Base-by-base conservation (phyloP, 1,284 basidiomycete species). In the Trichosporon asahii region DNA sequence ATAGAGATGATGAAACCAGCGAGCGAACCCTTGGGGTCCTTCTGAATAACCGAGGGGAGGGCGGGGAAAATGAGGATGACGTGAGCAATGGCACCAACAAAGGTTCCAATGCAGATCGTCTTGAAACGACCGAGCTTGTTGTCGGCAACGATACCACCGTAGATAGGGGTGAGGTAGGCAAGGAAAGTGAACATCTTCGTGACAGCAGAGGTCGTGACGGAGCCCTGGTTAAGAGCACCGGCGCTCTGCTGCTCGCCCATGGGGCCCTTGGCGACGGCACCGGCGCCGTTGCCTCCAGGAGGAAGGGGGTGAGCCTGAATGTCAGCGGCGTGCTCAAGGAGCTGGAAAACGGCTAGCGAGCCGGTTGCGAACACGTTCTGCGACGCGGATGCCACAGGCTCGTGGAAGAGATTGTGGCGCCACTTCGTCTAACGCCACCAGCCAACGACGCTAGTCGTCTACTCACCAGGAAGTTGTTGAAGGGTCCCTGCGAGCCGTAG, bases 81-180 rank as follows among this genome's bases (percentile, higher is more conserved):
- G 74, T 84, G 81, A 21, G 82, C 76, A 60, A 82, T 33, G 31
- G 70, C 74, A 55, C 82, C 82, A 61, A 83, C 68, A 31, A 70
- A 71, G 4, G 74, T 77, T 44, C 83, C 83, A 68, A 87, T 81
- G 73, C 86, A 87, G 73, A 91, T 86, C 1, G 91, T 91, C 81
- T 90, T 91, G 86, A 87, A 92, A 23, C 91, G 88, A 53, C 91
- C 91, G 86, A 87, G 89, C 66, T 88, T 86, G 67, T 73, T 75
- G 72, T 82, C 70, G n/a, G 91, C 90, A 57, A 93, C 84, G 77
- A 89, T 91, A 68, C 78, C 80, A 65, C 81, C 80, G 18, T 76
- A 71, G 68, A 82, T 79, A 4, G 69, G 69, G 2, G 63, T 68
- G 29, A 76, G 68, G 72, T 80, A 81, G 11, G 77, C 73, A 18